phyloP scores from a whole-genome alignment of 768 basidiomycete genomes.

The Boletus pseudo-olivaceus region DNA sequence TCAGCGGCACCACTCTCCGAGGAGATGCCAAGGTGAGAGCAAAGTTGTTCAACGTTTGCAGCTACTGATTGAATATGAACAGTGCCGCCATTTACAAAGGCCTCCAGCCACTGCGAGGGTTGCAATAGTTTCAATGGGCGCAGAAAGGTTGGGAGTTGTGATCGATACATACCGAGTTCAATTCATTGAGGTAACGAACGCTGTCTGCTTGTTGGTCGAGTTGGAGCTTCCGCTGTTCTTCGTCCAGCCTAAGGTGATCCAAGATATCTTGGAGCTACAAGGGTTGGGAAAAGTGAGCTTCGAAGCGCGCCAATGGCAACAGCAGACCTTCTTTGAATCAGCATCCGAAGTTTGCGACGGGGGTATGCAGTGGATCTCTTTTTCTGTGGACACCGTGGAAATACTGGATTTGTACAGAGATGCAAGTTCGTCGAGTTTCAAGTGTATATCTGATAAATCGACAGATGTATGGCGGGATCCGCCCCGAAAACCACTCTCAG shows the following conservation, averaged over 20 bases:
- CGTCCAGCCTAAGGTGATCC: constrained; percentile 44
- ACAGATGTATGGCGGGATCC: background rate
- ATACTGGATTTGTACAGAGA: constrained; percentile 15
- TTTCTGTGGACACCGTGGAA: background rate
- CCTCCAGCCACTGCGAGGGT: constrained; percentile 67
- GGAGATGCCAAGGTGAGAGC: constrained; percentile 46
- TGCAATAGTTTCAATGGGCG: background rate
- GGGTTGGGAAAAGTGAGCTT: background rate
- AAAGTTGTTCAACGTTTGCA: constrained; percentile 57
- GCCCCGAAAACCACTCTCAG: background rate
- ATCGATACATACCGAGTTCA: constrained; percentile 53
- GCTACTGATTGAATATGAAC: constrained; percentile 65
- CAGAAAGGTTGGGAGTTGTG: background rate
- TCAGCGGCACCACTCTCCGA: constrained; percentile 16
- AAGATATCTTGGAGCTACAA: constrained; percentile 44
- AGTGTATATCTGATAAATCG: constrained; percentile 30
- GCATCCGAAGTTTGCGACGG: constrained; percentile 1
- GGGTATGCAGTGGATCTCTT: background rate
- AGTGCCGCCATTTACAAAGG: constrained; percentile 75
- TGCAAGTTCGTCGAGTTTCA: constrained; percentile 39
- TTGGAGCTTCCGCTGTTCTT: constrained; percentile 45
- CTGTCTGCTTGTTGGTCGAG: constrained; percentile 70
- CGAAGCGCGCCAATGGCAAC: background rate
- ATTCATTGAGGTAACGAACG: constrained; percentile 73
- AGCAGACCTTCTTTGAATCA: constrained; percentile 20